Evolutionary conservation across 306 rosid genomes (phyloP).

Genomic region (Betula pendula): DNA sequence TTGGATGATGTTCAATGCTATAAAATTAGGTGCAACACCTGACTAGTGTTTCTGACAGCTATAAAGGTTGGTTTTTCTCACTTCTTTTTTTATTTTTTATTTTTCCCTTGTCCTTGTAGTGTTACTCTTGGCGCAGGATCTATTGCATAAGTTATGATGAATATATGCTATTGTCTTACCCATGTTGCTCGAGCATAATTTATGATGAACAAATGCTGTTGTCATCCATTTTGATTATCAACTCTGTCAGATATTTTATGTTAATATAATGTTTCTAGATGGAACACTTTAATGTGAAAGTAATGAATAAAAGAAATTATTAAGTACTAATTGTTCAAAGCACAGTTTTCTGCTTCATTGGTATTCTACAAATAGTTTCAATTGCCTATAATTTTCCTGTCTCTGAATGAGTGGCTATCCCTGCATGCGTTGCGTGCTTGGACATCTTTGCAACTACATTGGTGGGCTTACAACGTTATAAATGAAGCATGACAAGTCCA

Average conservation of each 20-base stretch:
- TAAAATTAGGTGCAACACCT: background rate
- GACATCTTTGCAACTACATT: background rate
- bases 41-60: background rate
- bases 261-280: background rate
- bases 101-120: background rate
- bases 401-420: background rate
- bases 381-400: background rate
- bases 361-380: background rate
- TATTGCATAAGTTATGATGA: background rate
- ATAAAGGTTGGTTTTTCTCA: background rate
- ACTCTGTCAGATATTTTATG: background rate
- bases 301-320: background rate
- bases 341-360: background rate
- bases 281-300: background rate
- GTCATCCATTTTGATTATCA: background rate
- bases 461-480: background rate
- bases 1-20: background rate
- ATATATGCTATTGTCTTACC: background rate
- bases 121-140: background rate
- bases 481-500: background rate
- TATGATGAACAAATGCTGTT: background rate
- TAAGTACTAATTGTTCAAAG: background rate
- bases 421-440: background rate
- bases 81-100: background rate
- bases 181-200: background rate